Evolutionary conservation across 2,329 filamentous ascomycete genomes (phyloP).

Genomic region (Diaporthe ilicicola): DNA sequence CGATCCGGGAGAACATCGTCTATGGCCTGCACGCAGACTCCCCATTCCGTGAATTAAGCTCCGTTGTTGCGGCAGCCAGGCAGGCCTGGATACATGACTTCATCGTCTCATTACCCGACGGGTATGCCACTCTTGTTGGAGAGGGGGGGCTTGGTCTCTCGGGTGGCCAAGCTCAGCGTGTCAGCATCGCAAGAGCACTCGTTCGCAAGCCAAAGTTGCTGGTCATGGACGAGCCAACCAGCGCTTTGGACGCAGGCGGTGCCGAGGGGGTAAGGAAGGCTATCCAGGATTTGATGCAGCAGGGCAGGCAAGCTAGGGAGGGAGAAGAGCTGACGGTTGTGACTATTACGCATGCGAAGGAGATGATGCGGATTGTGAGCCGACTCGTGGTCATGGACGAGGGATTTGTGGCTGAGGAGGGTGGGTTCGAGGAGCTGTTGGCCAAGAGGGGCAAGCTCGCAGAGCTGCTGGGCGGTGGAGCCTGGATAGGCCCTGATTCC

Average conservation of each 20-base stretch:
- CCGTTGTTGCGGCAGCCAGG: constrained; percentile 61
- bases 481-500: constrained; percentile 29
- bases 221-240: constrained; percentile 88
- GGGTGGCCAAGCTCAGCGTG: constrained; percentile 83
- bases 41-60: constrained; percentile 52
- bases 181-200: constrained; percentile 83
- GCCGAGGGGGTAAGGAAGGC: constrained; percentile 71
- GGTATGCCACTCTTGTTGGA: constrained; percentile 78
- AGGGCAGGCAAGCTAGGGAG: constrained; percentile 30
- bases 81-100: constrained; percentile 79
- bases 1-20: constrained; percentile 80
- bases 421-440: constrained; percentile 70
- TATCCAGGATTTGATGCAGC: constrained; percentile 60
- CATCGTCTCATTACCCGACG: constrained; percentile 73
- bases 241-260: constrained; percentile 76
- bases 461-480: constrained; percentile 52
- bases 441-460: constrained; percentile 54
- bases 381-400: constrained; percentile 77
- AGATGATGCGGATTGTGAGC: constrained; percentile 88
- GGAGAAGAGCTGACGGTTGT: constrained; percentile 70
- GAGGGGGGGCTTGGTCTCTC: constrained; percentile 79
- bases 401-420: constrained; percentile 71
- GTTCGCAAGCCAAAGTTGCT: constrained; percentile 75
- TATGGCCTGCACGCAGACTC: constrained; percentile 75
- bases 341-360: constrained; percentile 80